phyloP scores from a whole-genome alignment of 2,329 filamentous ascomycete species.

The Colletotrichum paranaense region DNA sequence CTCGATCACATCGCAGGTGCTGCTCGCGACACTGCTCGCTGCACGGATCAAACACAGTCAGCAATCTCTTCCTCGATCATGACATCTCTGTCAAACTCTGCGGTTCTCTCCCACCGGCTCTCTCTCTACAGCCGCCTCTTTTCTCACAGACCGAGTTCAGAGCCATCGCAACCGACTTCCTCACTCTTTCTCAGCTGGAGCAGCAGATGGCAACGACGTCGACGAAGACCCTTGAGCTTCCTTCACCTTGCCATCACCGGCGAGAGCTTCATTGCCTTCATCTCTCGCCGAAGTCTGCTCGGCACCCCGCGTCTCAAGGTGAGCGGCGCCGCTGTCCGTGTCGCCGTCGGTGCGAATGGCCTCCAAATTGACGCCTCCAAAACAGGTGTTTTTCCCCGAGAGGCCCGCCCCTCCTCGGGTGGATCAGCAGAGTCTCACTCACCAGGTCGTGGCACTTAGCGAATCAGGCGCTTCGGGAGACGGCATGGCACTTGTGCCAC shows the following conservation, averaged over 20 bases:
- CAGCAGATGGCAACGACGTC: no score
- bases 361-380: slow-evolving; percentile 13
- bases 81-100: neutral
- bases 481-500: slow-evolving; percentile 30
- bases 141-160: neutral
- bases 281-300: neutral
- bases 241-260: neutral
- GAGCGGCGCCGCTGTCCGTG: slow-evolving; percentile 7
- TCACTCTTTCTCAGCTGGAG: neutral
- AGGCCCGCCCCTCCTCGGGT: slow-evolving; percentile 12
- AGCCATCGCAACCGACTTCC: neutral
- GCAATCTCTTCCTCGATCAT: neutral
- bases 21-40: slow-evolving; percentile 60
- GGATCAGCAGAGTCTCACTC: slow-evolving; percentile 33
- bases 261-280: neutral
- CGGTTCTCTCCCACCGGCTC: neutral
- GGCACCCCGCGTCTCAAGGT: slow-evolving; percentile 29
- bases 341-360: slow-evolving; percentile 16
- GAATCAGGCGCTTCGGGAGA: slow-evolving; percentile 37
- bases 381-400: slow-evolving; percentile 32
- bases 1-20: slow-evolving; percentile 55
- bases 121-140: neutral
- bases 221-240: neutral
- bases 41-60: slow-evolving; percentile 13
- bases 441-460: slow-evolving; percentile 37